A percentile compares a stretch with the other conserved stretches of the same genome.
Conservation (phyloP, 2,329 filamentous ascomycete genomes). For the Microdochium nivale region DNA sequence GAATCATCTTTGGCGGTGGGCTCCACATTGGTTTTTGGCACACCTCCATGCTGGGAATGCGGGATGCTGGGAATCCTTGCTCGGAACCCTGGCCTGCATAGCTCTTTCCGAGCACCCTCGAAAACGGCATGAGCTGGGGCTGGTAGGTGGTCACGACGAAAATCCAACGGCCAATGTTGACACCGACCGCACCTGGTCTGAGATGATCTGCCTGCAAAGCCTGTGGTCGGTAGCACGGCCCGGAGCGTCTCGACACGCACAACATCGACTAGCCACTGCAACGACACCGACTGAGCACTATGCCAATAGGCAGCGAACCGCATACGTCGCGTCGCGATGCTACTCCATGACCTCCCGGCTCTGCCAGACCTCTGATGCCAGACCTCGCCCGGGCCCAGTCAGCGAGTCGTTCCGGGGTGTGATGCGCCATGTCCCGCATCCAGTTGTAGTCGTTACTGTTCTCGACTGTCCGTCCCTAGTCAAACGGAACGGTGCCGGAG, state of each 20-base stretch:
- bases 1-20: too few species aligned
- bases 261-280: slow-evolving; percentile 7
- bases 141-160: neutral
- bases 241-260: slow-evolving; percentile 26
- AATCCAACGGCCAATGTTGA: neutral
- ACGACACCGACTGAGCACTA: neutral
- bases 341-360: neutral
- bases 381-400: slow-evolving; percentile 17
- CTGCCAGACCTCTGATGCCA: neutral
- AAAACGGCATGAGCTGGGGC: neutral
- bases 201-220: neutral
- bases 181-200: neutral
- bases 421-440: slow-evolving; percentile 45
- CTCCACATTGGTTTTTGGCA: too few species aligned
- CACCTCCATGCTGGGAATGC: too few species aligned
- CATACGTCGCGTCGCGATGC: neutral
- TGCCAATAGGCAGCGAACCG: neutral
- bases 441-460: slow-evolving; percentile 45
- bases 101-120: neutral
- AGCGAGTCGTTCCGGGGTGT: slow-evolving; percentile 40
- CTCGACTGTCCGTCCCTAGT: slow-evolving; percentile 24
- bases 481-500: neutral
- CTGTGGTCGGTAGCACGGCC: slow-evolving; percentile 4
- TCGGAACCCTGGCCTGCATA: too few species aligned
- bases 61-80: too few species aligned